phyloP scores from a whole-genome alignment of 2,329 filamentous ascomycete genomes.

The Fusarium begoniae region DNA sequence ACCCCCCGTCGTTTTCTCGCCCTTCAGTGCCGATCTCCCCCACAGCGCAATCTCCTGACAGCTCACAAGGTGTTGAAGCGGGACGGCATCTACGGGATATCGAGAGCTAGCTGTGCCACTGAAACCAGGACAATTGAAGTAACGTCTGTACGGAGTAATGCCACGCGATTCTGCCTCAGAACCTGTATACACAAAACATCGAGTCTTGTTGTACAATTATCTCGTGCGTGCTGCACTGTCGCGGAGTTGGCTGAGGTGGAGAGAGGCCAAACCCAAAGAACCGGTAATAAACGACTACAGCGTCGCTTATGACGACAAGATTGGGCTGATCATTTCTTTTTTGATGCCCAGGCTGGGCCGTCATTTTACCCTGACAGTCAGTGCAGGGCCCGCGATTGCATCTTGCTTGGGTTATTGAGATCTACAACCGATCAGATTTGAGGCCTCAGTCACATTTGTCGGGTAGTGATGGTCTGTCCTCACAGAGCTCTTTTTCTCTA shows the following conservation, averaged over 20 bases:
- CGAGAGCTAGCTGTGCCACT: neutral
- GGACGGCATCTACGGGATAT: constrained; percentile 1
- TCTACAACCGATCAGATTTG: constrained; percentile 3
- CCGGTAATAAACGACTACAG: neutral
- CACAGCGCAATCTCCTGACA: constrained; percentile 33
- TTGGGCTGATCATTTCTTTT: constrained; percentile 3
- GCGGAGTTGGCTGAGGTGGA: neutral
- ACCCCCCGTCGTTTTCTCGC: neutral
- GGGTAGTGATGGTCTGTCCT: neutral
- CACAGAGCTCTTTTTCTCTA: neutral
- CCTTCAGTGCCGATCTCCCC: constrained; percentile 24
- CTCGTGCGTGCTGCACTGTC: neutral
- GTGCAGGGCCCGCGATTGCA: neutral
- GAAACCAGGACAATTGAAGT: neutral
- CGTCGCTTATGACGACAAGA: constrained; percentile 25
- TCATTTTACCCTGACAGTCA: neutral
- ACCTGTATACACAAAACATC: neutral
- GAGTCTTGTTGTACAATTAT: neutral
- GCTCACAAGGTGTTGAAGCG: constrained; percentile 15
- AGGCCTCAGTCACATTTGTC: neutral
- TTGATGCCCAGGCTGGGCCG: neutral
- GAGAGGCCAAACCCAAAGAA: neutral
- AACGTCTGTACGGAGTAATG: neutral
- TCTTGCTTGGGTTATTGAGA: constrained; percentile 8
- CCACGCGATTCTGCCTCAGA: neutral